phyloP scores from a whole-genome alignment of 352 stramenopile genomes.

The Globisporangium uncinulatum region DNA sequence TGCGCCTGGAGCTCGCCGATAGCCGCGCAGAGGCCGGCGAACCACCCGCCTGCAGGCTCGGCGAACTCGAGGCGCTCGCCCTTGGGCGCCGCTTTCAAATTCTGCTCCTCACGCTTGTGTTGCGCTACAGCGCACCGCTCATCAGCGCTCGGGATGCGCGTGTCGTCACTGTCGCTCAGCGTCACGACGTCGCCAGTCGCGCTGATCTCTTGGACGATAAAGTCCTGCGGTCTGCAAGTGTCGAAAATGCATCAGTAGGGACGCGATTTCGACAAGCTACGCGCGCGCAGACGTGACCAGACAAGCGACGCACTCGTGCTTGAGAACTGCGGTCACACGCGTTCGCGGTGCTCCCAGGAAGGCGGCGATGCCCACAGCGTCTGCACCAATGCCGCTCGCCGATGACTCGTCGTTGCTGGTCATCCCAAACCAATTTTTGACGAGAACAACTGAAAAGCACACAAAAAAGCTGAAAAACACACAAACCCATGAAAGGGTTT shows the following conservation, averaged over 20 bases:
- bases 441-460: no score
- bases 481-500: no score
- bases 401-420: no score
- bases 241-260: not conserved
- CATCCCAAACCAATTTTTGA: no score
- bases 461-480: no score
- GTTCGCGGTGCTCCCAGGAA: slow-evolving; percentile 22
- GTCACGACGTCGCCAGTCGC: slow-evolving; percentile 27
- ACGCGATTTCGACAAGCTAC: no score
- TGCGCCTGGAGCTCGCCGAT: slow-evolving; percentile 15
- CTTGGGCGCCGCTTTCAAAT: slow-evolving; percentile 18
- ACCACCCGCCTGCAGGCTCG: slow-evolving; percentile 45
- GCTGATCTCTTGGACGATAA: slow-evolving; percentile 68
- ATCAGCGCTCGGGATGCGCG: slow-evolving; percentile 24
- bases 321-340: slow-evolving; percentile 30
- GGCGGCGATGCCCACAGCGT: slow-evolving; percentile 38
- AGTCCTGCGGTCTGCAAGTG: slow-evolving; percentile 42
- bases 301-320: slow-evolving; percentile 23
- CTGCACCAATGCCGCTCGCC: not conserved
- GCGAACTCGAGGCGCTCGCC: slow-evolving; percentile 45
- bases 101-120: slow-evolving; percentile 18
- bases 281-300: no score
- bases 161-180: slow-evolving; percentile 18
- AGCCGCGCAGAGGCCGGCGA: slow-evolving; percentile 24
- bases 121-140: slow-evolving; percentile 31